Base-by-base conservation (phyloP, 2,329 filamentous ascomycete genomes). In the Arthrinium phaeospermum region DNA sequence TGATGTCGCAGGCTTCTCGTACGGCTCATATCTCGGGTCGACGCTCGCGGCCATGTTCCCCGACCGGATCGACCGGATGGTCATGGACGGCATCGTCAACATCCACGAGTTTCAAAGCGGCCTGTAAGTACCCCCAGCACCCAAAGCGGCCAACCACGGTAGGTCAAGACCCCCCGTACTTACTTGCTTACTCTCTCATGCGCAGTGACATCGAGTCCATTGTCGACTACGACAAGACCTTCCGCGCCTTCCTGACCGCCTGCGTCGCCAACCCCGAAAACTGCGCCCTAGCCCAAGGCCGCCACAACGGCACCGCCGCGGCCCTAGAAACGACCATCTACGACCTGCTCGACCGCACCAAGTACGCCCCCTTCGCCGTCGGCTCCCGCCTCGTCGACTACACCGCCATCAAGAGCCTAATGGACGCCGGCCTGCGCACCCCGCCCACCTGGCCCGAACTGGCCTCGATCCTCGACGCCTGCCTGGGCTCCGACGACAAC, bases 41-140 rank as follows among this genome's bases (percentile, higher is more conserved):
- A 83, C 80, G 0, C 75, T 82, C 16, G 82, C 82, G 8, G 80
- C 82, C 27, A 82, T 86, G 80, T 85, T 84, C 72, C 84, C 84
- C 0, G 81, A 85, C 30, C 77, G 80, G 51, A 78, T 85, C 30
- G 83, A 83, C 30, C 78, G 77, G 46, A 71, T 85, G 13, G 73
- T 85, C 19, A 73, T 86, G 1, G 84, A 85, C 73, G 81, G 81
- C 68, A 78, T 80, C 6, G 71, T 78, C 34, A 83, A 81, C 68
- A 76, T 78, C 8, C 76, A 77, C 44, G 75, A 82, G 53, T 83
- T 81, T 72, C 82, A 80, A 72, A 74, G 79, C 49, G 78, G 74
- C 24, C 72, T 71, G 74, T 76, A 57, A 76, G 73, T 74, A 22
- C 22, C 41, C 41, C n/a, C 46, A 70, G 71, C 61, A 68, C 44